Evolutionary conservation across 192 early-diverging fungal genomes (phyloP), one percentile per base, ranked within the genome.

Genomic region (Backusella parvicylindrica): DNA sequence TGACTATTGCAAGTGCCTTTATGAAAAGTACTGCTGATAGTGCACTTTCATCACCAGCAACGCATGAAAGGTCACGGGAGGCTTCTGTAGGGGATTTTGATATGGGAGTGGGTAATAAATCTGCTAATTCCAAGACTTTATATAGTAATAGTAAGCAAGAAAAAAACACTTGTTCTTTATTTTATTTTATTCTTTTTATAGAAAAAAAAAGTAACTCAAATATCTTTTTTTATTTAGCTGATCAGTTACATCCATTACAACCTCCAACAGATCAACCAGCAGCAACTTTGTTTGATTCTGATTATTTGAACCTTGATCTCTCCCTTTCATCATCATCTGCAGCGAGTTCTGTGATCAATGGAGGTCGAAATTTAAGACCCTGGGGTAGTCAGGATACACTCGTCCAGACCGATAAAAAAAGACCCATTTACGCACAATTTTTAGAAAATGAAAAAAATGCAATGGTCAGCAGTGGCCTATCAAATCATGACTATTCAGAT

Each of bases 301-400:
- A 75, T 15, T 38, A 38, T 36, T 53, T 78, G 30, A 72, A 43
- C n/a, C 30, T 72, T n/a, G 49, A 73, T 18, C 67, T 75, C 18
- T 70, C 67, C 18, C 31, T 75, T 18, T 23, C 74, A 28, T 49
- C 74, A 28, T 49, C 74, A 28, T 40, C 74, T 50, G n/a, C 30
- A 36, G 63, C 41, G 11, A 64, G 32, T n/a, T 43, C 68, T 41
- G 68, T 43, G 13, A 28, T 75, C 8, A 43, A 67, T 30, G 38
- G 68, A n/a, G 33, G 43, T 1, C 50, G 31, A 15, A 21, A 8
- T 23, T 0, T 32, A n/a, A 72, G 71, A 8, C 77, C 77, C 9
- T 78, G 64, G 64, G 77, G 71, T 7, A 78, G 77, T 5, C 77
- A 78, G 38, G 77, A 78, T 15, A 78, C 77, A 0, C 63, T 78